A percentile compares a stretch with the other conserved stretches of the same genome.
Conservation (phyloP, 345 rosid species). For the Brassica cretica region DNA sequence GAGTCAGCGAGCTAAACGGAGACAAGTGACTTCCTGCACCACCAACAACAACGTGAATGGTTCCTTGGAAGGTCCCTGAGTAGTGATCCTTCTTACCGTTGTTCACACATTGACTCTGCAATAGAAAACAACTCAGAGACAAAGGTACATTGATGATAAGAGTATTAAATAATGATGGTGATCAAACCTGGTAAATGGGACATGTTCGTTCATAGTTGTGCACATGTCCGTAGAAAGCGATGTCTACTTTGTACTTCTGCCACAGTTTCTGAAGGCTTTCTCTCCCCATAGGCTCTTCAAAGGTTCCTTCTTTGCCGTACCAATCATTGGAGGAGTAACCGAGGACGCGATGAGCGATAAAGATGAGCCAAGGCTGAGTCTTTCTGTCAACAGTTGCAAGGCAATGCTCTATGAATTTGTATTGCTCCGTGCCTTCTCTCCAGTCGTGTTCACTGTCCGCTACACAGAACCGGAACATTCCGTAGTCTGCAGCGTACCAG, state of each 20-base stretch:
- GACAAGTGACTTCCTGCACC: constrained; percentile 84
- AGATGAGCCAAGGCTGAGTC: constrained; percentile 86
- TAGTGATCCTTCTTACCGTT: constrained; percentile 53
- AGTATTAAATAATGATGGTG: background rate
- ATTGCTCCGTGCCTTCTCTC: constrained; percentile 77
- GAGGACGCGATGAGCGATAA: constrained; percentile 72
- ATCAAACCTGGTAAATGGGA: constrained; percentile 66
- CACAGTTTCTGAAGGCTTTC: constrained; percentile 76
- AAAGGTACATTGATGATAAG: background rate
- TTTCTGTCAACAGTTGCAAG: constrained; percentile 70
- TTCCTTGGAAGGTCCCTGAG: constrained; percentile 66
- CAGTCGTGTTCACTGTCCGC: constrained; percentile 85
- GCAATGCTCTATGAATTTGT: constrained; percentile 63
- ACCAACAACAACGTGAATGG: constrained; percentile 88
- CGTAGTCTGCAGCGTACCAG: constrained; percentile 61
- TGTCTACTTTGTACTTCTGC: constrained; percentile 86
- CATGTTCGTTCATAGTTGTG: constrained; percentile 87
- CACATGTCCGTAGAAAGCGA: constrained; percentile 77
- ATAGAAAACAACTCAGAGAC: constrained; percentile 22
- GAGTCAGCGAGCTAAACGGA: constrained; percentile 47
- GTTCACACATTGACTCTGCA: constrained; percentile 72
- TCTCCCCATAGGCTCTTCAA: constrained; percentile 75
- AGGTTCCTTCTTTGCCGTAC: constrained; percentile 58
- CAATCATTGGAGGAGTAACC: constrained; percentile 64
- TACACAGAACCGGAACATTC: constrained; percentile 81